Percentiles rank a stretch among this genome's conserved stretches.
Evolutionary conservation across 2,329 filamentous ascomycete genomes (phyloP).

Genomic region (Aspergillus novofumigatus): DNA sequence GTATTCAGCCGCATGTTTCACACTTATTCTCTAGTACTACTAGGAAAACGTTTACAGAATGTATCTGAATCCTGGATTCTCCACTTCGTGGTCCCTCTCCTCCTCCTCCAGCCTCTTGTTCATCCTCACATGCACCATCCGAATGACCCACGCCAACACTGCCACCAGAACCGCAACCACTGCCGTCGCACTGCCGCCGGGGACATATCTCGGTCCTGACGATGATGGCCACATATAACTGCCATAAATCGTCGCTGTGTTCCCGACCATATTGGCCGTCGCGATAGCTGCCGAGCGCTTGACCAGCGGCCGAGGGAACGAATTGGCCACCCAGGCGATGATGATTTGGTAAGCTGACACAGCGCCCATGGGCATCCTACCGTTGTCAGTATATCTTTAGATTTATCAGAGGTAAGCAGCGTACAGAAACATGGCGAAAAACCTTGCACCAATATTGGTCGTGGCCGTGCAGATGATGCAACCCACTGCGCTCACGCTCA

Average conservation of each 20-base stretch:
- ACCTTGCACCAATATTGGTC: conserved; percentile 46
- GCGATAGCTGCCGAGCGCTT: conserved; percentile 45
- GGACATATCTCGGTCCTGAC: conserved; percentile 35
- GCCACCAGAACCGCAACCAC: conserved; percentile 34
- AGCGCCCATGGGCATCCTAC: conserved; percentile 51
- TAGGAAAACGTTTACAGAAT: conserved; percentile 14
- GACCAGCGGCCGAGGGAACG: conserved; percentile 40
- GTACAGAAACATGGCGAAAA: conserved; percentile 57
- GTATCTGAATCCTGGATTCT: conserved; percentile 17
- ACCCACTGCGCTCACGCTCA: conserved; percentile 50
- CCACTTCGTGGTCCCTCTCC: conserved; percentile 10
- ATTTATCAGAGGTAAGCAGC: background rate
- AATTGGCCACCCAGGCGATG: conserved; percentile 38
- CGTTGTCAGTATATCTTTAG: background rate
- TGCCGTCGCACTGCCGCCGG: conserved; percentile 33
- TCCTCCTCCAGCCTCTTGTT: conserved; percentile 29
- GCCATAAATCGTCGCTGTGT: conserved; percentile 39
- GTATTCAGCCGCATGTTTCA: background rate
- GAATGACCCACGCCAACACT: conserved; percentile 29
- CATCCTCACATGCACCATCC: conserved; percentile 30
- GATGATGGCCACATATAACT: conserved; percentile 36
- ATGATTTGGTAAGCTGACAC: conserved; percentile 36
- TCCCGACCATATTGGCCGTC: conserved; percentile 41
- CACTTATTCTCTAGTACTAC: too few species aligned
- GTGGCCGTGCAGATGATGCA: conserved; percentile 55